Conservation (phyloP, 208 protist genomes). For the Leishmania tarentolae region DNA sequence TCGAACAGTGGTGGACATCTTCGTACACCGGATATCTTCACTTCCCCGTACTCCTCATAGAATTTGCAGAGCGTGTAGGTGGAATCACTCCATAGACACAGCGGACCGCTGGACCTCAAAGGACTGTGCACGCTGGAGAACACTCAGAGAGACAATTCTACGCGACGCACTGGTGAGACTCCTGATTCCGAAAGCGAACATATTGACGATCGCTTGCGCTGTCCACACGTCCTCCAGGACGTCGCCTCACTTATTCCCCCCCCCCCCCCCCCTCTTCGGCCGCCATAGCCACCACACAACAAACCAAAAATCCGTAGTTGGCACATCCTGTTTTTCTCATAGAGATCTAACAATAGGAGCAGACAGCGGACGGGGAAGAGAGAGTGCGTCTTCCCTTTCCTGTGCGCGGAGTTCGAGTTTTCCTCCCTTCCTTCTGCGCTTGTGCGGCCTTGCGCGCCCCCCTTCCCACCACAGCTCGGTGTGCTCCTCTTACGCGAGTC, state of each 20-base stretch:
- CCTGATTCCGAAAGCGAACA: not conserved
- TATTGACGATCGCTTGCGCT: not conserved
- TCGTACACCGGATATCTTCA: not conserved
- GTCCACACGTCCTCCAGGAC: not conserved
- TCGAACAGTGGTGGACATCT: not conserved
- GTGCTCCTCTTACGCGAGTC: not conserved
- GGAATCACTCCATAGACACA: not conserved
- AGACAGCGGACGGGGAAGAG: not conserved
- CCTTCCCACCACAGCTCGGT: not conserved
- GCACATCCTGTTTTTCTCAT: not conserved
- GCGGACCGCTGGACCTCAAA: not conserved
- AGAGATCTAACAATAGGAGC: not conserved
- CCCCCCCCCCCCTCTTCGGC: no score
- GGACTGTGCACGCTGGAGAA: not conserved
- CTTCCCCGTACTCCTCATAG: not conserved
- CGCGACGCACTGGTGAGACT: not conserved
- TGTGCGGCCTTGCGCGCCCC: not conserved
- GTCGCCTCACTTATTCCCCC: not conserved
- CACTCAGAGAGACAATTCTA: not conserved
- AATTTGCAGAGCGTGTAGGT: not conserved
- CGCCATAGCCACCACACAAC: not conserved
- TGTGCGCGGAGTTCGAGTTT: not conserved
- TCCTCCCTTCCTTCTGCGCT: slow-evolving; percentile 2
- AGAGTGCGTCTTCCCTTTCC: not conserved
- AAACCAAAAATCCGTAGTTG: not conserved